These are phyloP conservation scores for Camelina sativa DNA, from an alignment of 345 rosid species.

Conservation along the genomic window DNA sequence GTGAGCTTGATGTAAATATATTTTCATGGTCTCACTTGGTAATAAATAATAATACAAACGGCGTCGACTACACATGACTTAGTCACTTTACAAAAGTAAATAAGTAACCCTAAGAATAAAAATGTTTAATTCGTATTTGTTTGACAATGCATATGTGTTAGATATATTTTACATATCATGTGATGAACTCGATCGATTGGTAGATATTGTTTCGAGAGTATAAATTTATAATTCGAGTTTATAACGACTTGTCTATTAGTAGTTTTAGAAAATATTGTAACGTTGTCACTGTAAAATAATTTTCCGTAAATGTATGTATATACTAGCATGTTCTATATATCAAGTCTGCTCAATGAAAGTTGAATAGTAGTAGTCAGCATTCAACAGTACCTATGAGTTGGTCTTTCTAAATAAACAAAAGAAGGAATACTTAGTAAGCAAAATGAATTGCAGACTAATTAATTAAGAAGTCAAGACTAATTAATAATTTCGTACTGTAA, in stretches of 20 bases:
- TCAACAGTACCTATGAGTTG: background rate
- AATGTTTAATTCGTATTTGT: background rate
- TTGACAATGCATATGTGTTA: background rate
- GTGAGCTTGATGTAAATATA: background rate
- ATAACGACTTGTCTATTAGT: background rate
- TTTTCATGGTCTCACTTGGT: background rate
- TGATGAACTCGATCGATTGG: background rate
- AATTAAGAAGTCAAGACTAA: background rate
- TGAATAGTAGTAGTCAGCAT: background rate
- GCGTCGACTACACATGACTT: no score
- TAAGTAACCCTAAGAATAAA: background rate
- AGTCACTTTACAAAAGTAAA: background rate
- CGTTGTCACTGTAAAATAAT: background rate
- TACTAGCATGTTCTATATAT: background rate
- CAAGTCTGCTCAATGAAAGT: background rate
- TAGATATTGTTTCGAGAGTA: background rate
- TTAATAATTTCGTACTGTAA: background rate
- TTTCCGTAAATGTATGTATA: background rate
- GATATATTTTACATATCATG: background rate
- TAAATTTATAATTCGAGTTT: background rate
- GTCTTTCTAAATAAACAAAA: background rate
- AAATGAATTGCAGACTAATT: background rate
- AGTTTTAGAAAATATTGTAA: background rate
- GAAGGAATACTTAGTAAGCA: background rate
- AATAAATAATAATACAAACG: background rate